A percentile compares a stretch with the other conserved stretches of the same genome.
Conservation (phyloP, 257 asterid species). For the Jasminum sambac region DNA sequence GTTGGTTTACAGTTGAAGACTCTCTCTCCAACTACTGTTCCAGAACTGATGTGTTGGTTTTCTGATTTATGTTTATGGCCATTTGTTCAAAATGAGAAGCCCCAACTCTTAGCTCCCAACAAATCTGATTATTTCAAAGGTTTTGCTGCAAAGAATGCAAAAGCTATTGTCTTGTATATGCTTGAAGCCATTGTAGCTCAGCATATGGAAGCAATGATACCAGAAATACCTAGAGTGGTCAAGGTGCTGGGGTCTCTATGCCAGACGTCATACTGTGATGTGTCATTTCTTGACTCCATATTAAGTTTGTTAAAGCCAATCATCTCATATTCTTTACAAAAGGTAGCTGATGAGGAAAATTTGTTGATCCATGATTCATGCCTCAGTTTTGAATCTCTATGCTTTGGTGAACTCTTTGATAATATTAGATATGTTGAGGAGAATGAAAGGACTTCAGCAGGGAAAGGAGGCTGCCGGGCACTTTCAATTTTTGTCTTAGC, state of each 20-base stretch:
- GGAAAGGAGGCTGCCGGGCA: conserved; percentile 56
- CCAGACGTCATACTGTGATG: conserved; percentile 70
- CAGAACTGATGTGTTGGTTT: conserved; percentile 91
- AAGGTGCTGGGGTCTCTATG: conserved; percentile 78
- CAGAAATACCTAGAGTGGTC: conserved; percentile 82
- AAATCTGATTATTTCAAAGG: conserved; percentile 63
- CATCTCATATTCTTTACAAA: conserved; percentile 65
- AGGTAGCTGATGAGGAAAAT: conserved; percentile 64
- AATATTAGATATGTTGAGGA: conserved; percentile 38
- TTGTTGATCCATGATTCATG: conserved; percentile 49
- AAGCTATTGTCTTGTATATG: conserved; percentile 75
- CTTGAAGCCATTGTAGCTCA: conserved; percentile 85
- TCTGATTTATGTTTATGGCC: conserved; percentile 89
- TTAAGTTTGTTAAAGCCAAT: conserved; percentile 74
- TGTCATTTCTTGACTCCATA: conserved; percentile 76
- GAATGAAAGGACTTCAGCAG: conserved; percentile 34
- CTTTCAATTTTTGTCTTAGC: conserved; percentile 74
- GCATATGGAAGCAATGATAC: conserved; percentile 91
- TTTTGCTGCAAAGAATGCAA: conserved; percentile 86
- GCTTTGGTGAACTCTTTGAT: conserved; percentile 76
- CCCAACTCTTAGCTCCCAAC: conserved; percentile 31
- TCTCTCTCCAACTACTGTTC: conserved; percentile 67
- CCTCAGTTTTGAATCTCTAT: conserved; percentile 72
- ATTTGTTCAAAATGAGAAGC: conserved; percentile 53
- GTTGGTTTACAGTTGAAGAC: conserved; percentile 87